Base-by-base conservation (phyloP, 148 eudicot species). In the Rhododendron molle region DNA sequence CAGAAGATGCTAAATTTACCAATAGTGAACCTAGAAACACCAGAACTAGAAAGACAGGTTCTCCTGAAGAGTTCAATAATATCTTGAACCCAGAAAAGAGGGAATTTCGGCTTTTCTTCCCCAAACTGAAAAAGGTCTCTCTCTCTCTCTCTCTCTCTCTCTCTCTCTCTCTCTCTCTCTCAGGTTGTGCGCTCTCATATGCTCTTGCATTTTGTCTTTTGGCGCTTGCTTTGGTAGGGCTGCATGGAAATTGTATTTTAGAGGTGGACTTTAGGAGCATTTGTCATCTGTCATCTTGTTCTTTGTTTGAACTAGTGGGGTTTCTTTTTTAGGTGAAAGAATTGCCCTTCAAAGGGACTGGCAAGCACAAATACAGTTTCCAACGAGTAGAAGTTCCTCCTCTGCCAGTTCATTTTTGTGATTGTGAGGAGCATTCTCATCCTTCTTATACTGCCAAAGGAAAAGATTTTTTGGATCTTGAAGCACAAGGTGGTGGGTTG, bases 281-380 rank as follows among this genome's bases (percentile, higher is more conserved):
- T 49, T 32, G 83, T 49, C n/a, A 49, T 67, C 18, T 13, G 18
- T 69, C 73, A 65, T 67, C 26, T 26, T 49, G 21, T 87, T 49
- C 73, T 34, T 44, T 69, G 26, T 26, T 89, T 38, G 85, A 72
- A 67, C 44, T 79, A 38, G 10, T 80, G 54, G 40, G 58, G 40
- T 77, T 60, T 71, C n/a, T 78, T 58, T 28, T 93, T 62, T 92
- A 97, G 99, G 81, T 97, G 26, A 94, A 91, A 88, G 84, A 91
- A 76, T 77, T 97, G 83, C 94, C 99, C 82, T 87, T 89, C 77
- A 90, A 88, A 73, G 99, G 99, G 83, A 92, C 93, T 76, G 99
- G 99, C 76, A 97, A 93, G 90, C 99, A 97, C 93, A 97, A 97
- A 85, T 97, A 97, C 90, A 97, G 99, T 89, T 97, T 97, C 85